Evolutionary conservation across 352 stramenopile genomes (phyloP).

Genomic region (Globisporangium parvum): DNA sequence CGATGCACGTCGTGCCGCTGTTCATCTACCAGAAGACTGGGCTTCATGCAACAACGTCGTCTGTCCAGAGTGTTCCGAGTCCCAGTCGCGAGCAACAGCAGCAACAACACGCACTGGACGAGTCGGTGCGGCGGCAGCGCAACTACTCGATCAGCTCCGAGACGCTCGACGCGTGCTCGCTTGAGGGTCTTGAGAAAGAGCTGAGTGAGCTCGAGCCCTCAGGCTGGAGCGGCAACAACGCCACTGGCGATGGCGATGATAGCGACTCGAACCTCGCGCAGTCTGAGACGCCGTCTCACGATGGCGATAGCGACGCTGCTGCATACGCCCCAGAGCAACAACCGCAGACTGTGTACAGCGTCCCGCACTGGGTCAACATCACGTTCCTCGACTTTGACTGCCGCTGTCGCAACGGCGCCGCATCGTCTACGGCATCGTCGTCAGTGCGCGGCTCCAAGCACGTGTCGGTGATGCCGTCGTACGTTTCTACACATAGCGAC

Average conservation of each 20-base stretch:
- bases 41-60: neutral
- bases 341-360: slow-evolving; percentile 11
- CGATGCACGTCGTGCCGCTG: slow-evolving; percentile 96
- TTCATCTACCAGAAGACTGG: slow-evolving; percentile 86
- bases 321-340: neutral
- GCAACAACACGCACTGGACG: neutral
- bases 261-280: neutral
- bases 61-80: neutral
- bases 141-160: neutral
- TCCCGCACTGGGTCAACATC: slow-evolving; percentile 94
- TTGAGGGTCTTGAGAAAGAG: neutral
- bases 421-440: neutral
- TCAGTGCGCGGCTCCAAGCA: neutral
- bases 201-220: slow-evolving; percentile 3
- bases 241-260: neutral
- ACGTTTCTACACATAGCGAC: neutral
- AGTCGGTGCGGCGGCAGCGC: neutral
- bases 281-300: neutral
- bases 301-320: neutral
- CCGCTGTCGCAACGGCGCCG: slow-evolving; percentile 17
- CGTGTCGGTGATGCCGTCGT: no score
- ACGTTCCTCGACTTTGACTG: slow-evolving; percentile 84
- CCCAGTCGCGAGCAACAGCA: neutral
- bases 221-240: neutral
- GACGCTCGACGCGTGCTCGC: neutral